Percentiles rank a stretch among this genome's conserved stretches.
Evolutionary conservation across 257 asterid genomes (phyloP).

Genomic region (Nicotiana paniculata): DNA sequence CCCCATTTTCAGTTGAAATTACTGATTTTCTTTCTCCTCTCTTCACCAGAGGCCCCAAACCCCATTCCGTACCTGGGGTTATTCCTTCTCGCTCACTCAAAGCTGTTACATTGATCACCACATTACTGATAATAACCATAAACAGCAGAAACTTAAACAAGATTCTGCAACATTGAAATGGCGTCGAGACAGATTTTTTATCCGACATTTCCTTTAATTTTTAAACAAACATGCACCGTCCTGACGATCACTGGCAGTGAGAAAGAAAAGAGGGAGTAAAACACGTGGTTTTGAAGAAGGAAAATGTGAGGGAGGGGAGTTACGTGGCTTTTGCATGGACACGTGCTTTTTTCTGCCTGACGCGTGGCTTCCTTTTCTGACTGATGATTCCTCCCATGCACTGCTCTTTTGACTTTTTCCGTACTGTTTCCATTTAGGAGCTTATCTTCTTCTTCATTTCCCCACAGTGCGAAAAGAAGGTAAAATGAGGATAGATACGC

Average conservation of each 20-base stretch:
- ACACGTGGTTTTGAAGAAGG: neutral
- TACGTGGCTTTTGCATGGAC: constrained; percentile 77
- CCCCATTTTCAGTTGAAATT: constrained; percentile 53
- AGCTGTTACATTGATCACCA: neutral
- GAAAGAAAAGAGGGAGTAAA: neutral
- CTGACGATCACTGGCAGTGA: neutral
- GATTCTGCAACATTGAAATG: neutral
- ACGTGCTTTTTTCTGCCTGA: constrained; percentile 8
- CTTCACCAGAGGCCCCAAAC: constrained; percentile 34
- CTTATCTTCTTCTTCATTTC: neutral
- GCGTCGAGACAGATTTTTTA: neutral
- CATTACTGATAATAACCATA: neutral
- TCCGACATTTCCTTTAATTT: neutral
- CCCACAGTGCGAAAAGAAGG: neutral
- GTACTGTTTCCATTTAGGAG: neutral
- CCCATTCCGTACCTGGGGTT: constrained; percentile 10
- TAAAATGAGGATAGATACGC: neutral
- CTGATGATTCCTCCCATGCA: neutral
- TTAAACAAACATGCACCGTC: neutral
- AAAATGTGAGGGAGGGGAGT: neutral
- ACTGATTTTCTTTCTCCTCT: constrained; percentile 29
- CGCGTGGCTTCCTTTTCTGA: neutral
- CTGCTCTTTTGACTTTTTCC: neutral
- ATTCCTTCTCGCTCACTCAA: neutral
- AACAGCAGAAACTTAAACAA: neutral